These are phyloP conservation scores for Bondarzewia mesenterica DNA, from an alignment of 1,284 basidiomycete species.

Conservation along the genomic window DNA sequence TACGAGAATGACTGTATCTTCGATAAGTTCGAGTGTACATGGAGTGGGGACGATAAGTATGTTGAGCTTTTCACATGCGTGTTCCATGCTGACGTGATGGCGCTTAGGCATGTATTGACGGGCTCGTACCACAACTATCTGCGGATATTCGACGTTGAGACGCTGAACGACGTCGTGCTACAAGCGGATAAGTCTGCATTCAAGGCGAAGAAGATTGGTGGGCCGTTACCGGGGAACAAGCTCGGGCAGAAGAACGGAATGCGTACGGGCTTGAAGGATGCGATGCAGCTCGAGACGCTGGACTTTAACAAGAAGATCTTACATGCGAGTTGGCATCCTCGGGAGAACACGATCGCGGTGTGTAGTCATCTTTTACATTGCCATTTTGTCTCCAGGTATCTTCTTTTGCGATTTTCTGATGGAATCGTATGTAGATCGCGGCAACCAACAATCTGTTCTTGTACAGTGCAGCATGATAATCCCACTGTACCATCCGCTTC, in stretches of 20 bases:
- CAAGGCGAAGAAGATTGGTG: constrained; percentile 97
- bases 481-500: constrained; percentile 19
- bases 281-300: constrained; percentile 84
- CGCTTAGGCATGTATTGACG: constrained; percentile 79
- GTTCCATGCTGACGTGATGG: neutral
- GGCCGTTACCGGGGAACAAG: constrained; percentile 56
- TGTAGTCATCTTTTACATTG: constrained; percentile 22
- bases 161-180: constrained; percentile 84
- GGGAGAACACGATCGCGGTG: constrained; percentile 95
- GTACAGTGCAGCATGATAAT: constrained; percentile 70
- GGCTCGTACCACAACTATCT: constrained; percentile 99
- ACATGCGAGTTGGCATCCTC: constrained; percentile 95
- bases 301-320: constrained; percentile 99
- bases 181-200: constrained; percentile 99
- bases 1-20: constrained; percentile 99
- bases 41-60: constrained; percentile 92
- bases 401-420: neutral
- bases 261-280: constrained; percentile 65
- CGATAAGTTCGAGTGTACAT: constrained; percentile 98
- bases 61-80: constrained; percentile 25
- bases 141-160: constrained; percentile 97
- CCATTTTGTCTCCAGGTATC: neutral
- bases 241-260: constrained; percentile 63
- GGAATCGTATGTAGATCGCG: constrained; percentile 75
- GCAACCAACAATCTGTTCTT: constrained; percentile 92